Evolutionary conservation across 148 eudicot genomes (phyloP).

Genomic region (Rhododendron williamsianum): DNA sequence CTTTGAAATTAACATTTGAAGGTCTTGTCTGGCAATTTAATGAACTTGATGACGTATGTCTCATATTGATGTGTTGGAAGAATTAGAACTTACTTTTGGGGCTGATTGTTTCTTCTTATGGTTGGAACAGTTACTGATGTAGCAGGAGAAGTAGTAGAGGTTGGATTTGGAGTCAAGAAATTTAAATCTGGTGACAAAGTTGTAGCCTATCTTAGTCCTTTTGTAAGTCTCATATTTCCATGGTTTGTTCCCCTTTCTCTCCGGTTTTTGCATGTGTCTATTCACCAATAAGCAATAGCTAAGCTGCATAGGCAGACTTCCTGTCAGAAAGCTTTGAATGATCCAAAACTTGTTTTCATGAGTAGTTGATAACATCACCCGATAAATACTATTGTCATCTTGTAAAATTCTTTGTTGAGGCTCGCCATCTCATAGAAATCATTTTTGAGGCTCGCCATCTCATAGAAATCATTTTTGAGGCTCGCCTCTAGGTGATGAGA

Average conservation of each 20-base stretch:
- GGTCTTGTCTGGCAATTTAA: neutral
- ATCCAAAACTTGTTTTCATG: neutral
- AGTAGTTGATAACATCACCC: neutral
- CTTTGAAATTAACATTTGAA: neutral
- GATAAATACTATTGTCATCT: neutral
- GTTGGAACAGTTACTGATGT: conserved; percentile 48
- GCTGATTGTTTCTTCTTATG: conserved; percentile 15
- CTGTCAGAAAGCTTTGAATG: neutral
- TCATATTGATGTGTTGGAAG: neutral
- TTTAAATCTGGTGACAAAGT: conserved; percentile 77
- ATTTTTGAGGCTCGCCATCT: neutral
- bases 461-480: neutral
- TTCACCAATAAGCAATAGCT: neutral
- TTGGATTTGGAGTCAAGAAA: conserved; percentile 55
- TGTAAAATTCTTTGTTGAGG: neutral
- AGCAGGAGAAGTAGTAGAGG: conserved; percentile 80
- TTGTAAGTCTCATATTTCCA: conserved; percentile 30
- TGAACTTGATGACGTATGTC: neutral
- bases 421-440: neutral
- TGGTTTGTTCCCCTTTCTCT: neutral
- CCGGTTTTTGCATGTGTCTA: neutral
- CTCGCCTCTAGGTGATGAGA: neutral
- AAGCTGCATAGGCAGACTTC: neutral
- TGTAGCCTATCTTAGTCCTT: conserved; percentile 33
- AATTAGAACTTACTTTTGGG: neutral